Percentiles rank a stretch among this genome's conserved stretches.
Conservation (phyloP, 768 basidiomycete genomes). For the Tulasnella sp. region DNA sequence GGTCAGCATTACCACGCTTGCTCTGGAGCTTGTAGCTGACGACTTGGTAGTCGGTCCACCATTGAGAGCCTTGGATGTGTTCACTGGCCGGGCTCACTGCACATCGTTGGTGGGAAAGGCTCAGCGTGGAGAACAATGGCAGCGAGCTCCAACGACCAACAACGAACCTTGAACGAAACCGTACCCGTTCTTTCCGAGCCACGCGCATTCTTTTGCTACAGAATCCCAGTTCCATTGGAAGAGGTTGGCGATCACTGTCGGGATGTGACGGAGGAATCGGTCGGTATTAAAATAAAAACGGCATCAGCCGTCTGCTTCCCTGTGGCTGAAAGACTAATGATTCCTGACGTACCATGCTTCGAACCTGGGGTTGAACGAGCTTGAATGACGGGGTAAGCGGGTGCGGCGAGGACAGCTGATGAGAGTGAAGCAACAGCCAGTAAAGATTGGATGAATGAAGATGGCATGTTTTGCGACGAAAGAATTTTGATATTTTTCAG, state of each 20-base stretch:
- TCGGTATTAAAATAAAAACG: not conserved
- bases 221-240: constrained; percentile 39
- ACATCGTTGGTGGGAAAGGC: not conserved
- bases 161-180: constrained; percentile 37
- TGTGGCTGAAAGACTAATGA: not conserved
- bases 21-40: constrained; percentile 36
- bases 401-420: not conserved
- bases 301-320: not conserved
- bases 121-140: not conserved
- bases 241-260: constrained; percentile 35
- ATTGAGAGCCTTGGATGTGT: constrained; percentile 33
- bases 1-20: constrained; percentile 34
- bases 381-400: constrained; percentile 10
- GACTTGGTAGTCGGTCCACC: constrained; percentile 38
- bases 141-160: not conserved
- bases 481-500: not conserved
- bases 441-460: not conserved
- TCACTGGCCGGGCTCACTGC: constrained; percentile 34
- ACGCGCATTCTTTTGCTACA: constrained; percentile 35
- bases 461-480: not conserved
- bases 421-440: constrained; percentile 5
- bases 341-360: constrained; percentile 7
- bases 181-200: constrained; percentile 37
- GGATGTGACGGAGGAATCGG: not conserved
- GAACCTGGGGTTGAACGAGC: constrained; percentile 5